These are phyloP conservation scores for Boletus tylopilopsis DNA, from an alignment of 768 basidiomycete species.

Conservation along the genomic window DNA sequence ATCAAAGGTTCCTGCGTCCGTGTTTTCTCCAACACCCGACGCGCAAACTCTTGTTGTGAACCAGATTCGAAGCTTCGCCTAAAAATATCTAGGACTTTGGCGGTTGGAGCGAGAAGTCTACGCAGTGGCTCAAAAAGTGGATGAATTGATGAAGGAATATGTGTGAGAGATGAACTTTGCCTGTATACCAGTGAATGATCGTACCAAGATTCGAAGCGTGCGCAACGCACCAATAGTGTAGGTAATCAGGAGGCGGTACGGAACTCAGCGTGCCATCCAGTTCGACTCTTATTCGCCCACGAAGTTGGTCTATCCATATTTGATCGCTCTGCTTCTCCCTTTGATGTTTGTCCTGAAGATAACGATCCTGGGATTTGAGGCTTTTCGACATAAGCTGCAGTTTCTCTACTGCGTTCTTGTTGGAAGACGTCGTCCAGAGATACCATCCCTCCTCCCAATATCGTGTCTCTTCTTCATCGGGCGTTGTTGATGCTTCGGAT, in stretches of 20 bases:
- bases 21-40: conserved; percentile 61
- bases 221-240: conserved; percentile 36
- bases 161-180: conserved; percentile 50
- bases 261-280: conserved; percentile 30
- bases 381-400: conserved; percentile 56
- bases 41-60: conserved; percentile 53
- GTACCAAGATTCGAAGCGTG: conserved; percentile 4
- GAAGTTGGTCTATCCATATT: conserved; percentile 31
- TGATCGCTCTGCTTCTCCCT: conserved; percentile 51
- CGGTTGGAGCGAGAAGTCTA: conserved; percentile 56
- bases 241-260: conserved; percentile 17
- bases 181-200: conserved; percentile 26
- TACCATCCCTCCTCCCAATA: conserved; percentile 79
- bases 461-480: conserved; percentile 37
- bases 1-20: conserved; percentile 55
- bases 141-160: conserved; percentile 53
- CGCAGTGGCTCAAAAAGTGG: conserved; percentile 51
- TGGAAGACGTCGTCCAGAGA: conserved; percentile 59
- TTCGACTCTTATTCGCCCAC: conserved; percentile 21
- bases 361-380: conserved; percentile 44
- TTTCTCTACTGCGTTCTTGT: conserved; percentile 51
- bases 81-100: conserved; percentile 47
- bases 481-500: conserved; percentile 11
- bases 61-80: conserved; percentile 54
- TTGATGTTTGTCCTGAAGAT: conserved; percentile 27